Evolutionary conservation across 1,284 basidiomycete species (phyloP).

Genomic region (Irpex sp.): DNA sequence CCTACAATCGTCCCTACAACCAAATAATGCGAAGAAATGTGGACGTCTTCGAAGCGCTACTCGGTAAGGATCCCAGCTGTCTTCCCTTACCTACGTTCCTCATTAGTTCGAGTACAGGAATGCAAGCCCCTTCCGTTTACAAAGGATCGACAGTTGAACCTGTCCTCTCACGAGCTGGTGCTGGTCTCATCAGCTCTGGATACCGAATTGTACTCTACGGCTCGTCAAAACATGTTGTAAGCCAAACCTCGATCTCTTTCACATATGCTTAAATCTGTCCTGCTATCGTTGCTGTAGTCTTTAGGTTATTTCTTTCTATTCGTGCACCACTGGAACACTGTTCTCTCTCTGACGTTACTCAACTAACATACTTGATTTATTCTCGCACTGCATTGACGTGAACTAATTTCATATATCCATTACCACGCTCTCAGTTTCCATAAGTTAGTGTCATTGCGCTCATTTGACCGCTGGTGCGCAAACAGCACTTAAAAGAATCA

Average conservation of each 20-base stretch:
- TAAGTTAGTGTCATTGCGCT: too few species aligned
- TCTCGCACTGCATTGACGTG: too few species aligned
- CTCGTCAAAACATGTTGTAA: neutral
- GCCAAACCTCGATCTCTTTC: neutral
- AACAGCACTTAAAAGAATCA: too few species aligned
- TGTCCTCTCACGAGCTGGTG: neutral
- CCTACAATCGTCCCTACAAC: neutral
- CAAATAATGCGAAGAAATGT: neutral
- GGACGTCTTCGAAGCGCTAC: neutral
- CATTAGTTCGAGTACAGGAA: neutral
- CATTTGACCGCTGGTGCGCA: too few species aligned
- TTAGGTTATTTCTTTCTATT: constrained; percentile 1
- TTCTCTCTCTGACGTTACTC: neutral
- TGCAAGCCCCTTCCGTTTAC: neutral
- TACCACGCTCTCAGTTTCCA: too few species aligned
- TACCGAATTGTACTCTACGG: neutral
- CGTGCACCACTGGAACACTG: neutral
- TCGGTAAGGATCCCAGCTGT: neutral
- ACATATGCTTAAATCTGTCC: neutral
- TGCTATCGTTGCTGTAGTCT: neutral
- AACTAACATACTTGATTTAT: too few species aligned
- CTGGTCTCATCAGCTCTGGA: neutral
- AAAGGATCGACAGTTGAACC: neutral
- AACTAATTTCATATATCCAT: too few species aligned
- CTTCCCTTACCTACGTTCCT: neutral